These are phyloP conservation scores for Wallacemonas rigidus DNA, from an alignment of 208 protist species.

Conservation along the genomic window DNA sequence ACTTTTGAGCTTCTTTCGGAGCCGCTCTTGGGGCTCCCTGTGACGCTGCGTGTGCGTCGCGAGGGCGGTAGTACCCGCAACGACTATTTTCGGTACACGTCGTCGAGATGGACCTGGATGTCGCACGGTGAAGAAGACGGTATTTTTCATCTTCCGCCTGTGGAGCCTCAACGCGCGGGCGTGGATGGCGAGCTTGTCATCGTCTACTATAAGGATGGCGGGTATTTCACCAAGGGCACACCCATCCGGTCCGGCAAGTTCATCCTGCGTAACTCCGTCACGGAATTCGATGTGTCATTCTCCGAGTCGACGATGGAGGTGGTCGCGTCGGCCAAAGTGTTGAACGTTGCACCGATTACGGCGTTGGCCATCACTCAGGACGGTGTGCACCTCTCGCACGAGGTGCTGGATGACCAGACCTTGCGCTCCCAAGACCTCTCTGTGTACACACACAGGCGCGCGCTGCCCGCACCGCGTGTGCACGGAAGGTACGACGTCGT, in stretches of 20 bases:
- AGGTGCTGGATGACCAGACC: not conserved
- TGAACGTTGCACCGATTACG: not conserved
- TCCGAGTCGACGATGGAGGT: not conserved
- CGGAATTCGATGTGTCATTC: not conserved
- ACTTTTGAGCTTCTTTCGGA: slow-evolving; percentile 8
- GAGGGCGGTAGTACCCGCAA: not conserved
- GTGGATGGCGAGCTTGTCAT: not conserved
- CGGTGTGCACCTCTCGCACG: not conserved
- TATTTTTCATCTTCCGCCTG: not conserved
- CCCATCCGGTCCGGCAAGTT: not conserved
- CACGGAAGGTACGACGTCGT: not conserved
- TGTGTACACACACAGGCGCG: not conserved
- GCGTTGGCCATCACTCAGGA: not conserved
- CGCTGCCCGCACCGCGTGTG: not conserved
- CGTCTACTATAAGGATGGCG: slow-evolving; percentile 8
- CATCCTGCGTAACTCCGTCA: not conserved
- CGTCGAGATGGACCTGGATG: slow-evolving; percentile 2
- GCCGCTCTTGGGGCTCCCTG: slow-evolving; percentile 1
- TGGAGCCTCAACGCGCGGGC: not conserved
- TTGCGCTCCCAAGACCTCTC: not conserved
- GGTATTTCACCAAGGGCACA: not conserved
- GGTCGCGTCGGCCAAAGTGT: not conserved
- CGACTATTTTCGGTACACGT: not conserved
- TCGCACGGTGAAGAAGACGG: not conserved
- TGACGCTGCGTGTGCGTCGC: slow-evolving; percentile 5